Base-by-base conservation (phyloP, 2,329 filamentous ascomycete genomes). In the Fusarium stilboides region DNA sequence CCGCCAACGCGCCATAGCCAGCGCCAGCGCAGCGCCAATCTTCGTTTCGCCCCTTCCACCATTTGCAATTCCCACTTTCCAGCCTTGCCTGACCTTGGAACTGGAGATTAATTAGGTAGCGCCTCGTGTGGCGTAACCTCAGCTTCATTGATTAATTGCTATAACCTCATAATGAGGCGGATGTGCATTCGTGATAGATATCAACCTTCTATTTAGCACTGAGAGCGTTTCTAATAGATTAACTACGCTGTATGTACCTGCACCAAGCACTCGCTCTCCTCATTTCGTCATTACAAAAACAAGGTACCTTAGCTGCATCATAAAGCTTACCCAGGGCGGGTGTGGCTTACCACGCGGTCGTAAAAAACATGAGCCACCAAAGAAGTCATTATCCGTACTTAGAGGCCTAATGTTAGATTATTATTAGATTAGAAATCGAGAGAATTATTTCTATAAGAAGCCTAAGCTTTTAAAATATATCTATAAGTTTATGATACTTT, bases 51-150 rank as follows among this genome's bases (percentile, higher is more conserved):
- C 65, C 61, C 56, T 62, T 62, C 44, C 46, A 55, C 52, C 28
- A 31, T 31, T 31, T 31, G 10, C 28, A 31, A 31, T 31, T 28
- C 24, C 60, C 50, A 52, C 51, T 49, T 57, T 52, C 59, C 52
- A 70, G 49, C 56, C 47, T 60, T 53, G 28, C 28, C 28, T 31
- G 59, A 59, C 59, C 57, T 69, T 62, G 58, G 26, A 62, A 60
- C 55, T 69, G 43, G 66, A 65, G 51, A 54, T 67, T 69, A 49
- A 54, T 67, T 69, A 49, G 58, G 47, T 42, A 66, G 58, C 53
- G 63, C 69, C 58, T 62, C 52, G 26, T 61, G 68, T 71, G 70
- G 70, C 70, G 70, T 45, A 57, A 63, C 28, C 42, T 28, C 33
- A 56, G 37, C 34, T 57, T 19, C 9, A 20, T 17, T 36, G 20